Evolutionary conservation across 148 eudicot species (phyloP), one percentile per base, ranked within the genome.

Genomic region (Fagopyrum tataricum): DNA sequence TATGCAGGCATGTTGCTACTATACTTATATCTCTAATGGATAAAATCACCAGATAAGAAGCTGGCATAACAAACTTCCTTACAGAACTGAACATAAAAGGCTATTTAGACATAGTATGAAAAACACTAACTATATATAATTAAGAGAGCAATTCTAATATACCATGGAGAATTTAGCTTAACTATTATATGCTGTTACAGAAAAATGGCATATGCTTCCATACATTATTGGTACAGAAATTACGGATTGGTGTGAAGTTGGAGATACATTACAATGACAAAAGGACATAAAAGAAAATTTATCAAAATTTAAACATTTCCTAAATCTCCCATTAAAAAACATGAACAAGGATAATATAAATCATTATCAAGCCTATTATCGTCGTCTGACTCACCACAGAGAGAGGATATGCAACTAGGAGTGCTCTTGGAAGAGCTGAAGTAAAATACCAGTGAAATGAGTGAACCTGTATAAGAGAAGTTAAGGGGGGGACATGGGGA

Each of bases 361-460:
- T n/a, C 8, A 52, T 52, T 12, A 23, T 13, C 1, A 15, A 10
- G 24, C 48, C 67, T 53, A 44, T 39, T 6, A 47, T 12, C 4
- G 69, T 17, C 58, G 79, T 15, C 44, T 70, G 41, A 84, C 98
- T 83, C 86, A 94, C 98, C 91, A 82, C 70, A 77, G 81, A 90
- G 20, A 94, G 97, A 64, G 96, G 98, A 84, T 94, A 94, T 49
- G 96, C 98, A 81, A 81, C 89, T 77, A 94, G 91, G 80, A 94
- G 80, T 5, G 96, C 88, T 44, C 98, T 89, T 66, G 98, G 98
- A 77, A 94, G 93, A 31, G 98, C 97, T 66, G 98, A 94, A 76
- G 96, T 91, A 78, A 91, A 94, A 83, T 94, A 94, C 98, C 97
- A 94, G 78, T 94, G 87, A 80, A 91, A 87, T 73, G 97, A 82